Conservation (phyloP, 805 yeast species). For the Candida rishiriensis region DNA sequence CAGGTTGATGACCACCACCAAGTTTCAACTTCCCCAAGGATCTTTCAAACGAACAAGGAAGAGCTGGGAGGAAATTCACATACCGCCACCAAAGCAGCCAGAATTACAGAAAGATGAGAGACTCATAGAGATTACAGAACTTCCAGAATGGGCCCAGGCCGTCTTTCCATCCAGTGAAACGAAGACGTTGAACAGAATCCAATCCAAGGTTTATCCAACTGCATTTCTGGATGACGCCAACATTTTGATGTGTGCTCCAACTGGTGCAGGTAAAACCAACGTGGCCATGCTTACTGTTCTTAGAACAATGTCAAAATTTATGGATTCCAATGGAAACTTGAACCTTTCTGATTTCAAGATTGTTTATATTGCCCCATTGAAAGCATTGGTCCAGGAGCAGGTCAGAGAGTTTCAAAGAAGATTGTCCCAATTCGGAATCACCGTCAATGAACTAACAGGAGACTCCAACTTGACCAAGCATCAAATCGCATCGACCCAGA, state of each 20-base stretch:
- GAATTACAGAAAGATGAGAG: constrained; percentile 31
- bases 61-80: constrained; percentile 80
- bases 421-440: constrained; percentile 56
- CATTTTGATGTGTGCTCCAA: constrained; percentile 88
- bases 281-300: constrained; percentile 85
- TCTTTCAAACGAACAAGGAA: constrained; percentile 72
- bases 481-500: constrained; percentile 74
- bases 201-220: constrained; percentile 73
- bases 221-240: constrained; percentile 73
- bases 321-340: constrained; percentile 47
- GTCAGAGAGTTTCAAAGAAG: constrained; percentile 79
- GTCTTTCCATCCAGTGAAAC: constrained; percentile 73
- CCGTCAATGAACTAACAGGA: constrained; percentile 86
- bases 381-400: constrained; percentile 94
- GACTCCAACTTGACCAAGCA: constrained; percentile 73
- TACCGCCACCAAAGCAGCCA: constrained; percentile 77
- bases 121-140: constrained; percentile 50
- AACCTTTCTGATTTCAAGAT: constrained; percentile 59
- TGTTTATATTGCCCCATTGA: constrained; percentile 88
- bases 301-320: constrained; percentile 51
- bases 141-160: constrained; percentile 79
- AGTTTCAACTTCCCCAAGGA: constrained; percentile 75
- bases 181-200: constrained; percentile 68
- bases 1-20: constrained; percentile 59
- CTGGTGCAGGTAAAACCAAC: constrained; percentile 98